These are phyloP conservation scores for Candida michaelii DNA, from an alignment of 805 yeast species.

Conservation along the genomic window DNA sequence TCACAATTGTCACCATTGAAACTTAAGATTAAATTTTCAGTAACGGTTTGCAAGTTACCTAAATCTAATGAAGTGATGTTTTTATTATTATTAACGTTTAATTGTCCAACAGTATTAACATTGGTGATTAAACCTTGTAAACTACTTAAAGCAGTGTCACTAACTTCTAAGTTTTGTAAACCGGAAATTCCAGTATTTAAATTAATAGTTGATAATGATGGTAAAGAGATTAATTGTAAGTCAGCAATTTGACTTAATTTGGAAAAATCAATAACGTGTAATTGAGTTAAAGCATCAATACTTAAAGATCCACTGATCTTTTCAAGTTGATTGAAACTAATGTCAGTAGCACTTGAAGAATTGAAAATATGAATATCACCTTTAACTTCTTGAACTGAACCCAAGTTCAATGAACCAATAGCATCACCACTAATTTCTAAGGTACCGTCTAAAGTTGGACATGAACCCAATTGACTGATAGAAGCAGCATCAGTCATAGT, in stretches of 20 bases:
- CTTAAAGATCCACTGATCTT: conserved; percentile 37
- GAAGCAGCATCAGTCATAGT: conserved; percentile 42
- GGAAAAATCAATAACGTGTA: conserved; percentile 36
- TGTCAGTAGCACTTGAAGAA: conserved; percentile 37
- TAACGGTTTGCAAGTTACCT: conserved; percentile 29
- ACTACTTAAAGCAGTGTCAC: conserved; percentile 42
- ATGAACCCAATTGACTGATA: conserved; percentile 31
- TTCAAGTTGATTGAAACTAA: conserved; percentile 28
- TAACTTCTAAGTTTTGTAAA: conserved; percentile 33
- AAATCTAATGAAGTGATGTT: conserved; percentile 39
- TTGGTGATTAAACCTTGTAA: conserved; percentile 33
- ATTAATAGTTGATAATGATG: conserved; percentile 39
- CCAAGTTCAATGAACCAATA: conserved; percentile 29
- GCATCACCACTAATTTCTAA: conserved; percentile 38
- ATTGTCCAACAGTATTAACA: conserved; percentile 30
- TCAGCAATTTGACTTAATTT: conserved; percentile 27
- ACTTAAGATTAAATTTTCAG: conserved; percentile 36
- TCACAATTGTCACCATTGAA: conserved; percentile 41
- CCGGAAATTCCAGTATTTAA: conserved; percentile 36
- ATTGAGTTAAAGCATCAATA: conserved; percentile 39
- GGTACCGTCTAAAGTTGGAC: conserved; percentile 43
- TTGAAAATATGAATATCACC: conserved; percentile 38
- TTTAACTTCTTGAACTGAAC: conserved; percentile 25
- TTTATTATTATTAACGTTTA: conserved; percentile 45
- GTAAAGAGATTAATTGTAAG: conserved; percentile 40